Evolutionary conservation across 371 early-diverging fungal species (phyloP).

Genomic region (Lichtheimia hyalospora): DNA sequence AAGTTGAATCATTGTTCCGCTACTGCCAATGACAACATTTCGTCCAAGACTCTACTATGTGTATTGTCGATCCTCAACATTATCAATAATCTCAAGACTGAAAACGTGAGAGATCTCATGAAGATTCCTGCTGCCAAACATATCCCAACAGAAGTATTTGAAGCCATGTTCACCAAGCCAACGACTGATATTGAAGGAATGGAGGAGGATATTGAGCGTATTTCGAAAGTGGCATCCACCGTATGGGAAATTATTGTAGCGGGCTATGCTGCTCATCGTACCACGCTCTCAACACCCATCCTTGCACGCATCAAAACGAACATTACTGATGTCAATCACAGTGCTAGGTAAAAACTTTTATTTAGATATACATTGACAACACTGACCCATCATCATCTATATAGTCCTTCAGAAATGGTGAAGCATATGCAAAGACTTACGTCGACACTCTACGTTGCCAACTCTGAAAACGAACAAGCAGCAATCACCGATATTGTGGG

Average conservation of each 20-base stretch:
- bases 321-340: slow-evolving; percentile 41
- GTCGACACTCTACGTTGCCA: background rate
- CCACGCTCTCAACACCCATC: background rate
- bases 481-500: slow-evolving; percentile 17
- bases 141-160: slow-evolving; percentile 24
- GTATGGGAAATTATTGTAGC: slow-evolving; percentile 21
- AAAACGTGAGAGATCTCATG: background rate
- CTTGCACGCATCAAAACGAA: slow-evolving; percentile 39
- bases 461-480: slow-evolving; percentile 3
- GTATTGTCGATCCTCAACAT: background rate
- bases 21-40: no score
- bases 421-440: slow-evolving; percentile 19
- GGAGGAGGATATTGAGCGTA: slow-evolving; percentile 1
- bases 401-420: slow-evolving; percentile 18
- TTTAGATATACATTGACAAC: background rate
- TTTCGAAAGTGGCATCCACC: slow-evolving; percentile 10
- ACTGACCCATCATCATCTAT: background rate
- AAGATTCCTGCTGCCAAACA: background rate
- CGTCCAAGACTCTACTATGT: no score
- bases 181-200: slow-evolving; percentile 1
- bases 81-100: background rate
- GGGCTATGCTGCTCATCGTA: background rate
- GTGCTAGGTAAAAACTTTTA: slow-evolving; percentile 47
- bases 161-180: slow-evolving; percentile 25
- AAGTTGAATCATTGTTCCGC: background rate